phyloP scores from a whole-genome alignment of 2,329 filamentous ascomycete genomes.

The Grosmannia serpens region DNA sequence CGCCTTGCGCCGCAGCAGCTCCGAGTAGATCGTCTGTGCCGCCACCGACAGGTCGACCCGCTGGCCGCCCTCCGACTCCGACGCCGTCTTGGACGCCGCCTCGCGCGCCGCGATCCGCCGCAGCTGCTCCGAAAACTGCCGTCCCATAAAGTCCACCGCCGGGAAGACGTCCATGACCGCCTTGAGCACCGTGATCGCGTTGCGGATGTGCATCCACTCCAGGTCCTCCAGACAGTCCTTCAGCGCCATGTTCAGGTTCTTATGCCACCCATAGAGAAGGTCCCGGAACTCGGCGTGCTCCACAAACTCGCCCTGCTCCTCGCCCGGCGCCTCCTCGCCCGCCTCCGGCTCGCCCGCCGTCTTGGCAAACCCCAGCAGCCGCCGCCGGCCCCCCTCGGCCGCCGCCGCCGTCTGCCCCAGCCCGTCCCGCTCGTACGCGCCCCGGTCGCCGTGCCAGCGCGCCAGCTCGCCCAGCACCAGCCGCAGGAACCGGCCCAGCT shows the following conservation, averaged over 20 bases:
- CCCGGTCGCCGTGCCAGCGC: conserved; percentile 71
- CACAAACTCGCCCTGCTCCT: conserved; percentile 41
- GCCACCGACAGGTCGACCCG: conserved; percentile 66
- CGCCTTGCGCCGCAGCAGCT: conserved; percentile 53
- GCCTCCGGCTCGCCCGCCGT: conserved; percentile 21
- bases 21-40: conserved; percentile 59
- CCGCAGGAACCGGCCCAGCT: conserved; percentile 83
- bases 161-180: conserved; percentile 74
- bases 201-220: conserved; percentile 97
- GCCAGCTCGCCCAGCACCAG: conserved; percentile 70
- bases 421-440: conserved; percentile 71
- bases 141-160: conserved; percentile 78
- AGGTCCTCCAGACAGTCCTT: conserved; percentile 69
- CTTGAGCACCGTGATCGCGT: conserved; percentile 84
- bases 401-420: conserved; percentile 46
- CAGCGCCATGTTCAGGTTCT: conserved; percentile 65
- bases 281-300: conserved; percentile 81
- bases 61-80: conserved; percentile 33
- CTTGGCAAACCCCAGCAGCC: conserved; percentile 67
- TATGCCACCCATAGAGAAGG: conserved; percentile 83
- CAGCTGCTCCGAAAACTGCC: conserved; percentile 50
- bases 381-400: conserved; percentile 20
- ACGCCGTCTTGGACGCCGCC: conserved; percentile 32
- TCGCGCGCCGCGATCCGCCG: conserved; percentile 56
- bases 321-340: background rate